These are phyloP conservation scores for Sarocladium brachiariae DNA, from an alignment of 2,329 filamentous ascomycete genomes.

Conservation along the genomic window DNA sequence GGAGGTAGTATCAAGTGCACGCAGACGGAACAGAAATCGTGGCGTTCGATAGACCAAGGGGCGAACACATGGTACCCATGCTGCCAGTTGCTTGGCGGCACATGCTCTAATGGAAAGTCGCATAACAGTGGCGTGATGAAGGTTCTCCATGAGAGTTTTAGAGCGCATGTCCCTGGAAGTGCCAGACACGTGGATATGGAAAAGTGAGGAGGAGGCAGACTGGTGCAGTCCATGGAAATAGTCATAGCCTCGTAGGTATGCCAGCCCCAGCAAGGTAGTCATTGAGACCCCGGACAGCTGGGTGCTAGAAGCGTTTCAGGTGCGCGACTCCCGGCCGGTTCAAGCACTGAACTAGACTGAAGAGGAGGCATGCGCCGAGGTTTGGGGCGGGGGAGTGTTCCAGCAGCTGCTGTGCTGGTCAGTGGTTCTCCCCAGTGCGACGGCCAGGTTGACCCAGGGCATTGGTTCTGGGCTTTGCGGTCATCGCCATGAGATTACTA, in stretches of 20 bases:
- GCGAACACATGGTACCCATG: neutral
- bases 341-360: neutral
- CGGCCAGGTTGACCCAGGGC: no score
- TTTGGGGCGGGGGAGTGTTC: no score
- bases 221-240: no score
- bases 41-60: neutral
- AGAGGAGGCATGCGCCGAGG: neutral
- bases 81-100: no score
- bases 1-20: neutral
- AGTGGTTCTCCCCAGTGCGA: no score
- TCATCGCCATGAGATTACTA: neutral
- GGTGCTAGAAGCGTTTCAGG: slow-evolving; percentile 5
- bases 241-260: no score
- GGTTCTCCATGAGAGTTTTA: neutral
- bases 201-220: no score
- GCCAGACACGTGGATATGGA: no score
- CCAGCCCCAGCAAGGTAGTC: neutral
- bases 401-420: no score
- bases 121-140: neutral
- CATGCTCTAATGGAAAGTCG: no score
- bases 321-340: slow-evolving; percentile 2
- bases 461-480: neutral
- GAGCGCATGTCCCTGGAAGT: no score
- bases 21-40: neutral
- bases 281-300: slow-evolving; percentile 2